Conservation (phyloP, 208 protist genomes). For the Leishmania turanica region DNA sequence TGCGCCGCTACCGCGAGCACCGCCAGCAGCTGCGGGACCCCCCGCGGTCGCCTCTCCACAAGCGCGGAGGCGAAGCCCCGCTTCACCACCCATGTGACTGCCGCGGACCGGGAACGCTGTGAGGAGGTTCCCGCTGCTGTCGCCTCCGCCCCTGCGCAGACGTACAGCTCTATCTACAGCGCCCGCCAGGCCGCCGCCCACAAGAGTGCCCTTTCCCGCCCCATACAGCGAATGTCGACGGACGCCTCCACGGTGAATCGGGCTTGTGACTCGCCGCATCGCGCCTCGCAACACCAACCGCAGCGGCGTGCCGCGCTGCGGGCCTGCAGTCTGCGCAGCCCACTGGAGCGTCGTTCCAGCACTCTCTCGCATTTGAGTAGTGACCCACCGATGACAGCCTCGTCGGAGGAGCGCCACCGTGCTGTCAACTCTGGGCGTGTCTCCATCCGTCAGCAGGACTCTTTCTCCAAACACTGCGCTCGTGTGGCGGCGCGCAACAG, state of each 20-base stretch:
- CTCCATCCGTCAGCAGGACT: conserved; percentile 37
- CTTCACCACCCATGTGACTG: conserved; percentile 22
- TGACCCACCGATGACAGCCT: background rate
- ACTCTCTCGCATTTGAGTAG: conserved; percentile 21
- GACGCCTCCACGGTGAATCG: background rate
- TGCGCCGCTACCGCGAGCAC: conserved; percentile 5
- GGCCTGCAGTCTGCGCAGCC: conserved; percentile 3
- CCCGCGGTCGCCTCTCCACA: conserved; percentile 8
- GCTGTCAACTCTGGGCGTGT: conserved; percentile 5
- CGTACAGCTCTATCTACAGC: conserved; percentile 29
- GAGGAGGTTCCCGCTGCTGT: conserved; percentile 8
- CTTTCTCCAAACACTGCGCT: conserved; percentile 44
- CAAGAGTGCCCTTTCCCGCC: background rate
- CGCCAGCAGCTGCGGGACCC: conserved; percentile 19
- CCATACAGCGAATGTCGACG: background rate
- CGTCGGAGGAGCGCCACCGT: conserved; percentile 11
- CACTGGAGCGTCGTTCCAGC: conserved; percentile 4
- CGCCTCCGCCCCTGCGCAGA: background rate
- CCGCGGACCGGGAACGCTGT: conserved; percentile 18
- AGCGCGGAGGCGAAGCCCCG: conserved; percentile 14
- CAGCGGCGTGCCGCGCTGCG: conserved; percentile 11
- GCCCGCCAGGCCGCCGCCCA: conserved; percentile 17
- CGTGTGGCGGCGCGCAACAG: conserved; percentile 25
- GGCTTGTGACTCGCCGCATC: conserved; percentile 4
- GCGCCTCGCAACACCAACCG: background rate